Evolutionary conservation across 352 stramenopile genomes (phyloP), one percentile per base, ranked within the genome.

Genomic region (Phytopythium cucurbitacearum): DNA sequence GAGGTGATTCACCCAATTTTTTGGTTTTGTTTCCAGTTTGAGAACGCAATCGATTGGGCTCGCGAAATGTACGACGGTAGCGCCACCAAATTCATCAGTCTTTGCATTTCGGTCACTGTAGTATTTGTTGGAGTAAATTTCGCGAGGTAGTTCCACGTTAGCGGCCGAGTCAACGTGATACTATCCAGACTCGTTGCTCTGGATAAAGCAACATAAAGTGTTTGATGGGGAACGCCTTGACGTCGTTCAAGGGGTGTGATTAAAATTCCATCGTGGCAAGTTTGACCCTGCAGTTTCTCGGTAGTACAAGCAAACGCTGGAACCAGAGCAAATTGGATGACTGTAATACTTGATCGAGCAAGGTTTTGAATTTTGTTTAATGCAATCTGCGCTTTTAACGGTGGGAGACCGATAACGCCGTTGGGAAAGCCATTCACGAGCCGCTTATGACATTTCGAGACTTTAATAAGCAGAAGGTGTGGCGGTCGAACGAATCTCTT

Each of bases 201-300:
- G 7, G 45, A 51, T 7, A 51, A 9, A 3, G 45, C 12, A 0
- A 51, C 45, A 13, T 51, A 40, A 0, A 51, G 45, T 7, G 45
- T 40, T 13, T 51, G 45, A 12, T 10, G 45, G 28, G 45, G 33
- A 5, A 51, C n/a, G 3, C 32, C 32, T 7, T 40, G 33, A 1
- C 4, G 32, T 0, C n/a, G 34, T 4, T 51, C 33, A 1, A 51
- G 45, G 7, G 7, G 45, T 7, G 45, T 68, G 0, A 71, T 52
- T 3, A 71, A 51, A 38, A 71, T 44, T 0, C 56, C 51, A n/a
- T 66, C 43, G 2, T 55, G 16, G 15, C 59, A 71, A 1, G 63
- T 71, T 9, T 71, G 55, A 0, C 64, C 59, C 48, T 65, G 64
- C 0, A 71, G 33, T 21, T 72, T 72, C 45, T 65, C 64, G 0